Evolutionary conservation across 495 filamentous ascomycete genomes (phyloP), one percentile per base, ranked within the genome.

Genomic region (Evansstolkia leycettana): DNA sequence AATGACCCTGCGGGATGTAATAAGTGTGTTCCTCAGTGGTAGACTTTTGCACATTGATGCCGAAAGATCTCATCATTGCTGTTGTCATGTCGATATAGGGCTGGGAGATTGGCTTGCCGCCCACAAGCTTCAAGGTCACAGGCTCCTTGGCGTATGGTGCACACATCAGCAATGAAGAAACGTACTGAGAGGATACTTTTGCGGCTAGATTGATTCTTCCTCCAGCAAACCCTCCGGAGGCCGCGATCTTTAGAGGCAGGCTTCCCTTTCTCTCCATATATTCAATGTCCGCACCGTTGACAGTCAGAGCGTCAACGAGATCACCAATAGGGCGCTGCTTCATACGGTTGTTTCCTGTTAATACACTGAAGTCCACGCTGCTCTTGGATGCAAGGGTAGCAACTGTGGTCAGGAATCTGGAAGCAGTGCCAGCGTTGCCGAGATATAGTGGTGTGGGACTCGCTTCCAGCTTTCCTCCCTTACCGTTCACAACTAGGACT

Each of bases 31-130:
- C 73, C 43, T 93, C 82, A 3, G 69, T 77, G 13, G 67, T 60
- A 2, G 82, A 84, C 53, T 72, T 74, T 36, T 72, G 60, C 23
- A 95, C 89, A 23, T 79, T 54, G 34, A 96, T 76, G 26, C 90
- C 90, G 50, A 99, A 99, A 4, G 78, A 73, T 20, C 78, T 72
- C 90, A 99, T 99, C 88, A 99, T 96, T 13, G 85, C 73, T 10
- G 84, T 88, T 11, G 90, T 99, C 88, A 99, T 95, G 47, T 96
- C 87, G 51, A 96, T 96, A 50, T 99, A 99, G 11, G 80, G 80
- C 54, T 95, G 86, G 1, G 89, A 95, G 41, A 96, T 94, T 2
- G 89, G 88, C 61, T 92, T 94, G 36, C 87, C 90, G 27, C 89
- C 89, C 27, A 94, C 80, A 30, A 99, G 65, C 7, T 77, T 79